A percentile compares a stretch with the other conserved stretches of the same genome.
These are phyloP conservation scores for Sedum album DNA, from an alignment of 164 flowering plant genomes.

Conservation along the genomic window DNA sequence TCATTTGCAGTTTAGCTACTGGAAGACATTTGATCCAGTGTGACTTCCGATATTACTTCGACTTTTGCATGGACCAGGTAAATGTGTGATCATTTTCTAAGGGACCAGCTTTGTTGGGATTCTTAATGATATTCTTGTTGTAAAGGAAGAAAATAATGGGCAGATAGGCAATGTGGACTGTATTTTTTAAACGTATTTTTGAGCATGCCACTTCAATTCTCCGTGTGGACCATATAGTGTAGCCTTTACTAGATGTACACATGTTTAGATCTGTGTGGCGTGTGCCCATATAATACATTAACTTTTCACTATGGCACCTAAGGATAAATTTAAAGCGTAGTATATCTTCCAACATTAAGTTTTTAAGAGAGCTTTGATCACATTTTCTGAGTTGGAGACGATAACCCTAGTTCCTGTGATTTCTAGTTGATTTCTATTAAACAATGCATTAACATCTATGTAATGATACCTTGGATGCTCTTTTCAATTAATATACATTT, in stretches of 20 bases:
- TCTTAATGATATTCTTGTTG: neutral
- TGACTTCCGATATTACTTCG: slow-evolving; percentile 40
- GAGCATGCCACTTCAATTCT: neutral
- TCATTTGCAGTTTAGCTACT: slow-evolving; percentile 35
- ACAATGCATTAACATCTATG: too few species aligned
- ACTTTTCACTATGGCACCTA: neutral
- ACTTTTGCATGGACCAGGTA: slow-evolving; percentile 87
- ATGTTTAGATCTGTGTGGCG: neutral
- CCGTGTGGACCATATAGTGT: neutral
- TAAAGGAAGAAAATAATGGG: neutral
- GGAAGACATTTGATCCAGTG: slow-evolving; percentile 42
- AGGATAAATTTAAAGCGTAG: neutral
- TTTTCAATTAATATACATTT: too few species aligned
- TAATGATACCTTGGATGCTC: too few species aligned
- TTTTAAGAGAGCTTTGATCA: too few species aligned
- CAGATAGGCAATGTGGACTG: neutral
- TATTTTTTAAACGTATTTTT: neutral
- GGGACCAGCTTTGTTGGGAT: neutral
- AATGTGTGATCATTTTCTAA: slow-evolving; percentile 8
- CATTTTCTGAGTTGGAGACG: too few species aligned
- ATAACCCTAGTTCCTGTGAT: too few species aligned
- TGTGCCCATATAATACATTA: neutral
- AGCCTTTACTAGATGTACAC: neutral
- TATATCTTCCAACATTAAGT: neutral
- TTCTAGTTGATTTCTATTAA: too few species aligned